Percentiles rank a stretch among this genome's conserved stretches.
Conservation (phyloP, 148 eudicot species). For the Nepenthes gracilis region DNA sequence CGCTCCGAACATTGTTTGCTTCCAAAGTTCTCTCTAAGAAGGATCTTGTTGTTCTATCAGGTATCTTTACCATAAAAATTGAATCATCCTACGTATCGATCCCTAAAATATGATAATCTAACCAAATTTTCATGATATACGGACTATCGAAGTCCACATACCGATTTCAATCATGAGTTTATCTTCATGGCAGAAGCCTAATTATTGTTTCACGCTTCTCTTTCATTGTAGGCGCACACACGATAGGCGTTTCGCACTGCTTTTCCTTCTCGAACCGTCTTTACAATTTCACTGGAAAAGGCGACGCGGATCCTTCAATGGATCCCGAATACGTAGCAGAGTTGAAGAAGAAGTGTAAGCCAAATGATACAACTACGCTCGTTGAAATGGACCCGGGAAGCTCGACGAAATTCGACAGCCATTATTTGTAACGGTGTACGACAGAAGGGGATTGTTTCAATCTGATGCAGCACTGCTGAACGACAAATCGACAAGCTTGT, state of each 20-base stretch:
- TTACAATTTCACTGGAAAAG: conserved; percentile 6
- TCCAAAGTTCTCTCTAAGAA: neutral
- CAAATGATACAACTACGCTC: neutral
- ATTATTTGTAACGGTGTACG: neutral
- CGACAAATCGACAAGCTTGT: neutral
- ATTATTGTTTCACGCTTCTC: neutral
- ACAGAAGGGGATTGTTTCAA: conserved; percentile 1
- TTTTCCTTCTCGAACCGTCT: neutral
- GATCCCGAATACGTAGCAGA: neutral
- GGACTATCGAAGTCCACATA: too few relatives aligned
- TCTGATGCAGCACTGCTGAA: neutral
- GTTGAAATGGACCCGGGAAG: conserved; percentile 4
- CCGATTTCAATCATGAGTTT: too few relatives aligned
- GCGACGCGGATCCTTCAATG: conserved; percentile 1
- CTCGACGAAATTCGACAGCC: neutral
- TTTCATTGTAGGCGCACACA: neutral
- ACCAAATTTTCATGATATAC: neutral
- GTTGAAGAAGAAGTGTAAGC: neutral
- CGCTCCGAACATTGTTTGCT: neutral
- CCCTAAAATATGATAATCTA: too few relatives aligned
- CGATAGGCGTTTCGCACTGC: neutral
- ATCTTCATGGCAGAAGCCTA: too few relatives aligned
- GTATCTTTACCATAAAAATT: neutral
- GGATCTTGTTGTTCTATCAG: conserved; percentile 3
- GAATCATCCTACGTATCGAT: neutral